Percentiles rank a stretch among this genome's conserved stretches.
These are phyloP conservation scores for Flaveria bidentis DNA, from an alignment of 129 eudicot genomes.

Conservation along the genomic window DNA sequence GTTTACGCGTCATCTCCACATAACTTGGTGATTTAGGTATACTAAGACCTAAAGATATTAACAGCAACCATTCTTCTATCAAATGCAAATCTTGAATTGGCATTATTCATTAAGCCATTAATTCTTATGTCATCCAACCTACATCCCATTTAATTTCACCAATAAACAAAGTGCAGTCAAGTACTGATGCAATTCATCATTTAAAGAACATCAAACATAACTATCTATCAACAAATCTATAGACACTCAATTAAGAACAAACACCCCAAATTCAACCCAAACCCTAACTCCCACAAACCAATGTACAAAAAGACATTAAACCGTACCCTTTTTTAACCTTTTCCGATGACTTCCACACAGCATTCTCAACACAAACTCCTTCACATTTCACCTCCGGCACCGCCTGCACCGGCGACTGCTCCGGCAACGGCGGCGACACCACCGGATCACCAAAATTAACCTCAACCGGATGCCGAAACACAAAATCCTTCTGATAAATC, in stretches of 20 bases:
- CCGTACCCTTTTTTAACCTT: constrained; percentile 49
- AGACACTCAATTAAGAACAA: background rate
- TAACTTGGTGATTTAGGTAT: background rate
- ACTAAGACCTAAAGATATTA: no score
- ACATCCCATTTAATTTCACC: no score
- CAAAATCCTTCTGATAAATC: background rate
- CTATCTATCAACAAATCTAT: background rate
- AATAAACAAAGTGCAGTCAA: no score
- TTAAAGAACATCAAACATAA: background rate
- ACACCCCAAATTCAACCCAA: background rate
- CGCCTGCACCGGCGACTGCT: constrained; percentile 29
- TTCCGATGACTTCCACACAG: constrained; percentile 36
- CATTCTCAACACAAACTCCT: constrained; percentile 27
- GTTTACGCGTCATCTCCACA: background rate
- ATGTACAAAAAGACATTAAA: background rate
- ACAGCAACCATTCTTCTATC: no score
- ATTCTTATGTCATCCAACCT: no score
- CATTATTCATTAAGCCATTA: no score
- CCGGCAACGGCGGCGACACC: background rate
- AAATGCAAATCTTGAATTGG: no score
- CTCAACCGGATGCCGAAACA: constrained; percentile 34
- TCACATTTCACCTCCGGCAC: constrained; percentile 33
- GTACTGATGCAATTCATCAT: no score
- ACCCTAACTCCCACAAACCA: constrained; percentile 25
- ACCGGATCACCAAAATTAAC: constrained; percentile 31